phyloP scores from a whole-genome alignment of 2,329 filamentous ascomycete species.

The Thermoascus crustaceus region DNA sequence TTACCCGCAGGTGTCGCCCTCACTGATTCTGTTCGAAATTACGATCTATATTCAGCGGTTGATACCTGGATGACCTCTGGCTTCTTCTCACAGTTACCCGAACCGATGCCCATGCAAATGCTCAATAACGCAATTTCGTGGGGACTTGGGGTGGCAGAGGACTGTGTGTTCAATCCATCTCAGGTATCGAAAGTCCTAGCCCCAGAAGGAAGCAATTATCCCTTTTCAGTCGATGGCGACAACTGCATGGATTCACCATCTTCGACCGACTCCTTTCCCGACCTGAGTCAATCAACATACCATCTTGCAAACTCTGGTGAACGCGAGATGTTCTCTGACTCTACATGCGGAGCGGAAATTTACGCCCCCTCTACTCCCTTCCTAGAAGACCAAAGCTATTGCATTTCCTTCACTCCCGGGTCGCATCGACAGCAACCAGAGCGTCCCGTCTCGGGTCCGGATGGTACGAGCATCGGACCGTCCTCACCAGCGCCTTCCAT shows the following conservation, averaged over 20 bases:
- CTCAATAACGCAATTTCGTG: slow-evolving; percentile 1
- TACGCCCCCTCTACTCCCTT: slow-evolving; percentile 3
- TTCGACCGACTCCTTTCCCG: slow-evolving; percentile 9
- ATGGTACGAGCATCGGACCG: slow-evolving; percentile 7
- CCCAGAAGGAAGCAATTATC: not conserved
- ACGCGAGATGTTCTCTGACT: slow-evolving; percentile 5
- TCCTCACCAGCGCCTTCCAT: slow-evolving; percentile 16
- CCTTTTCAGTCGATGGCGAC: not conserved
- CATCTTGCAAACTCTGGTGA: slow-evolving; percentile 7
- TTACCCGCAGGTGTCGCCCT: not conserved
- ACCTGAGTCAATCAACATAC: slow-evolving; percentile 9
- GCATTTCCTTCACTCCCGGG: slow-evolving; percentile 7
- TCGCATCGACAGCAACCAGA: slow-evolving; percentile 5
- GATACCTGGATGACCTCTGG: not conserved
- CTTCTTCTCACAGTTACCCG: slow-evolving; percentile 1
- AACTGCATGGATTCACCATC: slow-evolving; percentile 2
- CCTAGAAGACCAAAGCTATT: slow-evolving; percentile 6
- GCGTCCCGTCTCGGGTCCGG: not conserved
- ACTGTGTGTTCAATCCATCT: not conserved
- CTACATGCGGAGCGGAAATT: slow-evolving; percentile 8
- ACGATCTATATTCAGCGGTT: not conserved
- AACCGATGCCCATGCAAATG: not conserved
- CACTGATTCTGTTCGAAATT: not conserved
- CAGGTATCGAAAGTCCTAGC: not conserved
- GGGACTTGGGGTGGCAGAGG: not conserved